Evolutionary conservation across 2,329 filamentous ascomycete genomes (phyloP).

Genomic region (Cladosporium colombiae): DNA sequence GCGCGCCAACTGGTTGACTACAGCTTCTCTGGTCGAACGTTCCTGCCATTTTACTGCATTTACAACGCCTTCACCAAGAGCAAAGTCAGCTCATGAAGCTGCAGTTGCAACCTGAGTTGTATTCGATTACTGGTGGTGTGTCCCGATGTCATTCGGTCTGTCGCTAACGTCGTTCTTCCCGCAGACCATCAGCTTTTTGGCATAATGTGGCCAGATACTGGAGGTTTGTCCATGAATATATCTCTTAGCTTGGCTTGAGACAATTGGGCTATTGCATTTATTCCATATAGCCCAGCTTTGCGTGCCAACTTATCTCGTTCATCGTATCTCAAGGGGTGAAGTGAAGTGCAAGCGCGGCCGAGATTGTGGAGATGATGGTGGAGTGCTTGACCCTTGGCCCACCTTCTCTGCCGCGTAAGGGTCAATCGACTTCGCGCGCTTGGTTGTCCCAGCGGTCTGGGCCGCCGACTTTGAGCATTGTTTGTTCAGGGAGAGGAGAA

Average conservation of each 20-base stretch:
- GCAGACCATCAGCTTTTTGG: neutral
- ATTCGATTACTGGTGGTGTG: neutral
- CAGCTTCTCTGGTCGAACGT: neutral
- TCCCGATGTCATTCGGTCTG: neutral
- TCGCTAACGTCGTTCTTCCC: neutral
- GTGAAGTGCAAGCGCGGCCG: neutral
- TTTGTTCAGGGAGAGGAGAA: slow-evolving; percentile 9
- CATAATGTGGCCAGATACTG: neutral
- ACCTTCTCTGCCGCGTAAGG: neutral
- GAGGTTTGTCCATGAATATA: neutral
- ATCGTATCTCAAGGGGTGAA: neutral
- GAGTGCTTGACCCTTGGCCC: neutral
- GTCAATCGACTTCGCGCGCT: neutral
- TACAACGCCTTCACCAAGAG: neutral
- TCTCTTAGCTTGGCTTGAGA: no score
- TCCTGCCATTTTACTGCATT: neutral
- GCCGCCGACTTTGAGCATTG: neutral
- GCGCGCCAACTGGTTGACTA: no score
- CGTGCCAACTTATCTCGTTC: neutral
- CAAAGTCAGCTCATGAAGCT: neutral
- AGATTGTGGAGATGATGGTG: slow-evolving; percentile 1
- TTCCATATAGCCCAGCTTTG: neutral
- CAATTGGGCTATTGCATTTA: no score
- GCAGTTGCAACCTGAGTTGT: neutral
- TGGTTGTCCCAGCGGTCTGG: slow-evolving; percentile 6